A percentile compares a stretch with the other conserved stretches of the same genome.
These are phyloP conservation scores for Neoarthrinium moseri DNA, from an alignment of 2,329 filamentous ascomycete species.

Conservation along the genomic window DNA sequence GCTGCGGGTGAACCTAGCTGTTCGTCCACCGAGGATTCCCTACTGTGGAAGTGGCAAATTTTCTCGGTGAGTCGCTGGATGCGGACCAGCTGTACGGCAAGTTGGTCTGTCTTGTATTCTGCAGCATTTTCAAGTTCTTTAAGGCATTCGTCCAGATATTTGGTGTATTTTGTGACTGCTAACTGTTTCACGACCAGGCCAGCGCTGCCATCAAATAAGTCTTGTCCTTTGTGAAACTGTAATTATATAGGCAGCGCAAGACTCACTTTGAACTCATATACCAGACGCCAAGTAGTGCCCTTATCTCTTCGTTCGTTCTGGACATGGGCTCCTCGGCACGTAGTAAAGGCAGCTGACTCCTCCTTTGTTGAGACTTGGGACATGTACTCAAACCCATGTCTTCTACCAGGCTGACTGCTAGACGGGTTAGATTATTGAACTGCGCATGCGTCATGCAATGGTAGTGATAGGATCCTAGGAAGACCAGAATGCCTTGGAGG, in stretches of 20 bases:
- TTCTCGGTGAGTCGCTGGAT: constrained; percentile 2
- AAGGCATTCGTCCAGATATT: neutral
- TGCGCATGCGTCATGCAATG: constrained; percentile 4
- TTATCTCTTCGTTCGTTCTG: constrained; percentile 4
- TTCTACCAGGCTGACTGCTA: constrained; percentile 2
- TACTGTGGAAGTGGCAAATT: neutral
- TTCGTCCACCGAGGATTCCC: neutral
- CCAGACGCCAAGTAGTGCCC: neutral
- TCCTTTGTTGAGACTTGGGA: neutral
- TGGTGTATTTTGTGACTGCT: neutral
- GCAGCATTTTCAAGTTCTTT: neutral
- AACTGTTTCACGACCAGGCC: neutral
- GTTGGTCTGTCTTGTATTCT: constrained; percentile 3
- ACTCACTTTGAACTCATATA: constrained; percentile 2
- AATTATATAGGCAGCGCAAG: neutral
- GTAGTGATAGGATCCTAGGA: constrained; percentile 3
- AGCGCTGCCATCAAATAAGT: neutral
- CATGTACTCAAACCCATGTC: neutral
- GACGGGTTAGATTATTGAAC: constrained; percentile 1
- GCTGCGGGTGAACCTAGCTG: neutral
- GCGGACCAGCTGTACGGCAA: constrained; percentile 1
- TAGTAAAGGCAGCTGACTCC: neutral
- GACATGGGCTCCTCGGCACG: neutral
- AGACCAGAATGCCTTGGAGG: constrained; percentile 53
- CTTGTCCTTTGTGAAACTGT: neutral